phyloP scores from a whole-genome alignment of 2,329 filamentous ascomycete species.

The Incumbomyces delicatus region DNA sequence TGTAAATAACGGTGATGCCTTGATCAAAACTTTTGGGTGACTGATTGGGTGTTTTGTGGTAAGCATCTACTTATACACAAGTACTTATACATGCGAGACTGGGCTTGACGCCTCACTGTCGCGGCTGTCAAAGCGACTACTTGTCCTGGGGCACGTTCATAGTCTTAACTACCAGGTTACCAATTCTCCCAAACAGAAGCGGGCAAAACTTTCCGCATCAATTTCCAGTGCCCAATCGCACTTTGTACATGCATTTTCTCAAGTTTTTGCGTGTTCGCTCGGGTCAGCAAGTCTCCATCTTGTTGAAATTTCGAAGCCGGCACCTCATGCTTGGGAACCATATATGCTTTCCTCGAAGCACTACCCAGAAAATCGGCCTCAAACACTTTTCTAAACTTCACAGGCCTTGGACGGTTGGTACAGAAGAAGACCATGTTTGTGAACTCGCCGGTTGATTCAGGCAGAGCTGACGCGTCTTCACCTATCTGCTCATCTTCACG shows the following conservation, averaged over 20 bases:
- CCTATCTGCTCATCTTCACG: slow-evolving; percentile 58
- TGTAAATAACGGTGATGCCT: too few relatives aligned
- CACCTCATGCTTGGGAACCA: slow-evolving; percentile 63
- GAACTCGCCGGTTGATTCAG: slow-evolving; percentile 53
- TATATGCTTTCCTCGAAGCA: slow-evolving; percentile 56
- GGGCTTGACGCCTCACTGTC: too few relatives aligned
- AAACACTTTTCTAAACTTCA: slow-evolving; percentile 58
- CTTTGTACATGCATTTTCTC: slow-evolving; percentile 63
- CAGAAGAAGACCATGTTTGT: slow-evolving; percentile 97
- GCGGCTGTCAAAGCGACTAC: too few relatives aligned
- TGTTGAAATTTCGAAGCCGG: slow-evolving; percentile 36
- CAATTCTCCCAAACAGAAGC: slow-evolving; percentile 75
- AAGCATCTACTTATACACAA: too few relatives aligned
- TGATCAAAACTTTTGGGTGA: too few relatives aligned
- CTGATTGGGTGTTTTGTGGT: too few relatives aligned
- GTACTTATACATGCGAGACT: too few relatives aligned
- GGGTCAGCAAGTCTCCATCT: slow-evolving; percentile 46
- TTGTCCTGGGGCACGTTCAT: too few relatives aligned
- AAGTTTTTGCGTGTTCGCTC: slow-evolving; percentile 57
- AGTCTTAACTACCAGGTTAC: slow-evolving; percentile 35
- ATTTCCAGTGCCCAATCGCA: slow-evolving; percentile 75
- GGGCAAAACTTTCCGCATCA: slow-evolving; percentile 82
- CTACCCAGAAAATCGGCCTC: slow-evolving; percentile 63
- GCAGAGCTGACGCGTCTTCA: slow-evolving; percentile 37
- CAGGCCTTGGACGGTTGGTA: slow-evolving; percentile 26